Conservation (phyloP, 2,329 filamentous ascomycete genomes). For the Raffaelea albimanens region DNA sequence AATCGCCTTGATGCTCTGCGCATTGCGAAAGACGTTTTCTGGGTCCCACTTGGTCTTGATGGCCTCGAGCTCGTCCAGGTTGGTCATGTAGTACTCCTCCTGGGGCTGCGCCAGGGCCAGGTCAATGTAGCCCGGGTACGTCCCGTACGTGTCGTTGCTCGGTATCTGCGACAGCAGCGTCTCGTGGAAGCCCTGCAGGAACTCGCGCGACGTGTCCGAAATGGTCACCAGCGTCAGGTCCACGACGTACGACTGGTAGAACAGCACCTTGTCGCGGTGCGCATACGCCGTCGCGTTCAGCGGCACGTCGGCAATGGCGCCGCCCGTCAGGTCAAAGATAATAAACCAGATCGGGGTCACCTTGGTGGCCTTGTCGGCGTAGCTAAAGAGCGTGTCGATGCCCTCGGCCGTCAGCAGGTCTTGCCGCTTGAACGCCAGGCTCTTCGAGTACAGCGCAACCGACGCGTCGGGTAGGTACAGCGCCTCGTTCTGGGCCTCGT, state of each 20-base stretch:
- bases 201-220: slow-evolving; percentile 34
- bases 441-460: slow-evolving; percentile 47
- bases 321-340: slow-evolving; percentile 53
- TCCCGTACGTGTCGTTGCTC: slow-evolving; percentile 26
- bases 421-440: slow-evolving; percentile 40
- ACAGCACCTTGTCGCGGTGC: slow-evolving; percentile 55
- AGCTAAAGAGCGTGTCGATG: slow-evolving; percentile 42
- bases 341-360: slow-evolving; percentile 49
- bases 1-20: slow-evolving; percentile 35
- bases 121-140: slow-evolving; percentile 58
- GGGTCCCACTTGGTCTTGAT: slow-evolving; percentile 47
- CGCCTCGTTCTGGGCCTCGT: slow-evolving; percentile 38
- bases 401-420: slow-evolving; percentile 35
- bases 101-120: slow-evolving; percentile 33
- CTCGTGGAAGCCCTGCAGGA: slow-evolving; percentile 42
- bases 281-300: slow-evolving; percentile 49
- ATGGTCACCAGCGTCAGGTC: slow-evolving; percentile 36
- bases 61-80: slow-evolving; percentile 33
- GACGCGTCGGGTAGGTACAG: slow-evolving; percentile 37
- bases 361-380: slow-evolving; percentile 37
- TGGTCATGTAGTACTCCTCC: slow-evolving; percentile 44
- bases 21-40: slow-evolving; percentile 46
- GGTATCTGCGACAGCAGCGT: slow-evolving; percentile 26
- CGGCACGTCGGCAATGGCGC: slow-evolving; percentile 47
- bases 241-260: slow-evolving; percentile 53